Conservation (phyloP, 2,329 filamentous ascomycete species). For the Curvularia hawaiiensis region DNA sequence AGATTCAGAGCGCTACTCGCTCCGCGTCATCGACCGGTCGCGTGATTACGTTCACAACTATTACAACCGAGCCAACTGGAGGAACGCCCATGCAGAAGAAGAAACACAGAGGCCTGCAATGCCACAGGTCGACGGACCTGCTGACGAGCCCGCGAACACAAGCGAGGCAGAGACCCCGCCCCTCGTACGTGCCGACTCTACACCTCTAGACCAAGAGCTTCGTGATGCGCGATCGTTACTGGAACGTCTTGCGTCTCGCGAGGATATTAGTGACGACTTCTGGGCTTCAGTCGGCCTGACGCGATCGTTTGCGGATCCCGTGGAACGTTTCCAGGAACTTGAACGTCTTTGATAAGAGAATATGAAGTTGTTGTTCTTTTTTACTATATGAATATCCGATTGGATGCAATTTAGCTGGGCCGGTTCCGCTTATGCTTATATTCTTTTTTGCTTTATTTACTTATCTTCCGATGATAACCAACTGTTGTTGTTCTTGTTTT, state of each 20-base stretch:
- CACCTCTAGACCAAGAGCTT: constrained; percentile 50
- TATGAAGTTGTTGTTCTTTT: neutral
- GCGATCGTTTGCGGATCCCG: constrained; percentile 41
- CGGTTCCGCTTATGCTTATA: constrained; percentile 6
- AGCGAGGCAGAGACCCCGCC: constrained; percentile 28
- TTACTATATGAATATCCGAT: neutral
- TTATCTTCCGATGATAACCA: neutral
- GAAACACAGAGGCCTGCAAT: constrained; percentile 12
- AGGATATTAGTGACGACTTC: constrained; percentile 82
- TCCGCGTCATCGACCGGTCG: constrained; percentile 34
- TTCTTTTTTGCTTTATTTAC: neutral
- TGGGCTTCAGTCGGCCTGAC: constrained; percentile 62
- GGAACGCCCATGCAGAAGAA: constrained; percentile 7
- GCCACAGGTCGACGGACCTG: constrained; percentile 25
- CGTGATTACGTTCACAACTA: constrained; percentile 37
- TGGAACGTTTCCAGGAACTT: constrained; percentile 42
- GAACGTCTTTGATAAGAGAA: constrained; percentile 29
- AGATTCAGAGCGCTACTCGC: constrained; percentile 35
- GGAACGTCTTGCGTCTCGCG: constrained; percentile 68
- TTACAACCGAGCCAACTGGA: constrained; percentile 23
- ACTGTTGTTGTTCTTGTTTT: neutral
- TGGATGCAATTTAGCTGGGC: constrained; percentile 1
- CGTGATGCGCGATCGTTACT: constrained; percentile 75
- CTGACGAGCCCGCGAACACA: constrained; percentile 24
- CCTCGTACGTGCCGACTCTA: constrained; percentile 12